A percentile compares a stretch with the other conserved stretches of the same genome.
phyloP scores from a whole-genome alignment of 768 basidiomycete genomes.

The Hypsizygus marmoreus region DNA sequence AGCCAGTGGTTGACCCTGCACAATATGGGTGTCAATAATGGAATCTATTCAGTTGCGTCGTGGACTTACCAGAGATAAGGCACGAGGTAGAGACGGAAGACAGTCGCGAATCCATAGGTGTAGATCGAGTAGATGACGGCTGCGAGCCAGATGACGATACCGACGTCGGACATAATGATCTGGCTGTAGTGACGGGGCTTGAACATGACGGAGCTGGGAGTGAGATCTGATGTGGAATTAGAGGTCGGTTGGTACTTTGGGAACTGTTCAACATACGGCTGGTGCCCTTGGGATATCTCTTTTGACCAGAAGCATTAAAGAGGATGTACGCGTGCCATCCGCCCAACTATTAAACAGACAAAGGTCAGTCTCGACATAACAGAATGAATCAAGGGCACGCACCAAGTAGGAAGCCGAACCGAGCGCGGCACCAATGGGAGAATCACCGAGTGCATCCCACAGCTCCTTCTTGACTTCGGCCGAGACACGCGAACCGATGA shows the following conservation, averaged over 20 bases:
- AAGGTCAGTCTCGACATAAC: not conserved
- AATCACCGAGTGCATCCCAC: slow-evolving; percentile 88
- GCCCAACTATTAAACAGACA: slow-evolving; percentile 46
- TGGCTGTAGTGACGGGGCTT: slow-evolving; percentile 76
- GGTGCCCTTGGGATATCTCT: slow-evolving; percentile 71
- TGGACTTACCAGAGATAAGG: slow-evolving; percentile 81
- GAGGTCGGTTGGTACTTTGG: not conserved
- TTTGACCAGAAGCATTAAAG: slow-evolving; percentile 84
- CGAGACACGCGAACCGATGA: slow-evolving; percentile 62
- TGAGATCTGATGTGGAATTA: slow-evolving; percentile 57
- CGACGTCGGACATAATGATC: slow-evolving; percentile 81
- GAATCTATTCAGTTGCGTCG: not conserved
- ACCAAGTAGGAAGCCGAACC: slow-evolving; percentile 63
- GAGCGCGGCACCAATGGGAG: slow-evolving; percentile 71
- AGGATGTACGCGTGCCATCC: slow-evolving; percentile 90
- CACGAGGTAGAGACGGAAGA: slow-evolving; percentile 79
- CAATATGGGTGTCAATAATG: slow-evolving; percentile 1
- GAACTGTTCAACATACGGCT: slow-evolving; percentile 60
- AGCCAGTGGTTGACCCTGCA: slow-evolving; percentile 90
- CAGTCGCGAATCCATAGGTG: slow-evolving; percentile 65
- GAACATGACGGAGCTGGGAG: slow-evolving; percentile 78
- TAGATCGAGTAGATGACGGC: slow-evolving; percentile 57
- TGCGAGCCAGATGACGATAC: slow-evolving; percentile 73
- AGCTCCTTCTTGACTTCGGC: slow-evolving; percentile 72
- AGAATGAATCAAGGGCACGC: slow-evolving; percentile 18